These are phyloP conservation scores for Microbotryum lychnidis-dioicae DNA, from an alignment of 1,284 basidiomycete species.

Conservation along the genomic window DNA sequence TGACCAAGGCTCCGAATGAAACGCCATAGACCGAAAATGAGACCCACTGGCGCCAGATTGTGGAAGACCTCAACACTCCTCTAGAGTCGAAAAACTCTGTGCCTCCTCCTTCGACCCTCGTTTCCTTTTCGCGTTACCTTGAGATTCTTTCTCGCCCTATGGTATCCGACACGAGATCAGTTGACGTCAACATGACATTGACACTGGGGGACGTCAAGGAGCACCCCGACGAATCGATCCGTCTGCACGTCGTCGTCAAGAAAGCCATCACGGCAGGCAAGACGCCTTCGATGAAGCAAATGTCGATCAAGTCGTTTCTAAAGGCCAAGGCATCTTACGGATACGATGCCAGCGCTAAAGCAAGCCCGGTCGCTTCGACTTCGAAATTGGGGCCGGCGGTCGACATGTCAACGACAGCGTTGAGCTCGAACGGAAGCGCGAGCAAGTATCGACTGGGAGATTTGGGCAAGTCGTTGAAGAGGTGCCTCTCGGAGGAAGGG, in stretches of 20 bases:
- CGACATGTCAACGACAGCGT: not conserved
- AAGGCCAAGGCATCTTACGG: no score
- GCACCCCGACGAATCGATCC: constrained; percentile 59
- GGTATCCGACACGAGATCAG: no score
- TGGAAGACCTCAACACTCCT: constrained; percentile 44
- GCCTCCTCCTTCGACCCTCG: constrained; percentile 48
- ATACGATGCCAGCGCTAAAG: no score
- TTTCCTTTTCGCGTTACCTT: no score
- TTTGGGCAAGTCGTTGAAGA: constrained; percentile 26
- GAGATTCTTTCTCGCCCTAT: no score
- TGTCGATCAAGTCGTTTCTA: constrained; percentile 44
- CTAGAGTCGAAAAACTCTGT: constrained; percentile 36
- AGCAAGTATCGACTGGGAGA: constrained; percentile 12
- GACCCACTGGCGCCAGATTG: constrained; percentile 55
- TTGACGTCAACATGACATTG: constrained; percentile 56
- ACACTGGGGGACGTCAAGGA: constrained; percentile 65
- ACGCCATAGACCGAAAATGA: constrained; percentile 61
- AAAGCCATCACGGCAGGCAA: constrained; percentile 71
- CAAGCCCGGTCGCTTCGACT: no score
- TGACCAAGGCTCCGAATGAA: not conserved
- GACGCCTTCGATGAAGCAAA: constrained; percentile 75
- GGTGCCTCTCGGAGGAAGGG: constrained; percentile 39
- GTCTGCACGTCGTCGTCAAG: constrained; percentile 64
- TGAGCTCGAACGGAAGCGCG: not conserved
- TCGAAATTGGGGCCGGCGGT: no score